Evolutionary conservation across 768 basidiomycete genomes (phyloP).

Genomic region (Rhodosporidiobolus odoratus): DNA sequence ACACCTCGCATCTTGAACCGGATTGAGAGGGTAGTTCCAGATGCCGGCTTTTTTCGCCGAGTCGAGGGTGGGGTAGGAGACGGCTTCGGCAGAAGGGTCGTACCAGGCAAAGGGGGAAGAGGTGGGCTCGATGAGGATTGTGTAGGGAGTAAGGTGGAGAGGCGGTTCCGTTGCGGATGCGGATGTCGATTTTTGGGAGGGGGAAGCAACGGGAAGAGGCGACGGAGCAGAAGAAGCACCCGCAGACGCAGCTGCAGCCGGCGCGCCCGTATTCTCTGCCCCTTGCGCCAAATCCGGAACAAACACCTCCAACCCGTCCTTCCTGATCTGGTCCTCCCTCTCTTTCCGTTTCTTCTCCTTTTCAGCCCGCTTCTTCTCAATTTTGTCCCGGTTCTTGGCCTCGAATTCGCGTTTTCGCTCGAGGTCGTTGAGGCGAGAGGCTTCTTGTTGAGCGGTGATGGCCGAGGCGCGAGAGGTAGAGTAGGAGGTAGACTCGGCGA

Average conservation of each 20-base stretch:
- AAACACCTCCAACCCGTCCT: slow-evolving; percentile 45
- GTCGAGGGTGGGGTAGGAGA: slow-evolving; percentile 56
- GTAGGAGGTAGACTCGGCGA: slow-evolving; percentile 36
- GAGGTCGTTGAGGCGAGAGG: slow-evolving; percentile 50
- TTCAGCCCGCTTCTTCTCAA: slow-evolving; percentile 47
- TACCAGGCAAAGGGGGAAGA: slow-evolving; percentile 71
- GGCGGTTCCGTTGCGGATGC: slow-evolving; percentile 23
- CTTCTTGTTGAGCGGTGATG: slow-evolving; percentile 55
- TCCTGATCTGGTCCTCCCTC: slow-evolving; percentile 62
- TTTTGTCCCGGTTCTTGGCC: slow-evolving; percentile 54
- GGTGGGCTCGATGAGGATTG: slow-evolving; percentile 57
- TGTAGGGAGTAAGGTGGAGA: slow-evolving; percentile 17
- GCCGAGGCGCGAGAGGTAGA: slow-evolving; percentile 44
- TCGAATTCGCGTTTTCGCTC: slow-evolving; percentile 54
- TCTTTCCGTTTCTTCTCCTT: slow-evolving; percentile 29
- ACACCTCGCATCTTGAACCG: slow-evolving; percentile 64
- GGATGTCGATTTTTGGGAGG: too few relatives aligned
- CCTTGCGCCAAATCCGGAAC: slow-evolving; percentile 17
- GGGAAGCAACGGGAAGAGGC: slow-evolving; percentile 55
- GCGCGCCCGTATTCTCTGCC: slow-evolving; percentile 52
- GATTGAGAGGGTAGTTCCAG: slow-evolving; percentile 49
- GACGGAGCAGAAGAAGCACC: slow-evolving; percentile 16
- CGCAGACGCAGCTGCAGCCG: background rate
- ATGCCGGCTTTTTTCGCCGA: slow-evolving; percentile 63
- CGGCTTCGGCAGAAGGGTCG: slow-evolving; percentile 42